Evolutionary conservation across 495 filamentous ascomycete species (phyloP), one percentile per base, ranked within the genome.

Genomic region (Usnea hakonensis): DNA sequence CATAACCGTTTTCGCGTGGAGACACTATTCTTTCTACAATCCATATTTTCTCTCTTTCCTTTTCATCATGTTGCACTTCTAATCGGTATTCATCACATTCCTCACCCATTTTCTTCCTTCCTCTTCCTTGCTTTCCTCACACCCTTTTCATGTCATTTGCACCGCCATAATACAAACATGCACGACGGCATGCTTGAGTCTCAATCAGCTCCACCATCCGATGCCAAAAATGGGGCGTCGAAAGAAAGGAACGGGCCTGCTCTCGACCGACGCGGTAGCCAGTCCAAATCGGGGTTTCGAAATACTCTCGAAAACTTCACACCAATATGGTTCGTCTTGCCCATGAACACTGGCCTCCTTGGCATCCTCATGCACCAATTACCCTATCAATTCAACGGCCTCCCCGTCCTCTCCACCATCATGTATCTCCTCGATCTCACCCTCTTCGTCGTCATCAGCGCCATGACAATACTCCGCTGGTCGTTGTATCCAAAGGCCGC

Each of bases 261-360:
- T n/a, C 19, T 23, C n/a, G 6, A 44, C n/a, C 5, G 41, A n/a
- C 41, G 9, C n/a, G n/a, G 41, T n/a, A 44, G 10, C n/a, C 41
- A 44, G n/a, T 7, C 2, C 8, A 44, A 44, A 9, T 35, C 53
- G 14, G 53, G 21, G 37, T 35, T 33, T 19, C 53, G 28, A 37
- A 55, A 55, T 8, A 36, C 21, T 10, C 32, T 35, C 53, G 32
- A 55, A 23, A 55, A 33, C 16, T 55, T 55, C 32, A 55, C 53
- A 16, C 53, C 53, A 55, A 13, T 13, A 37, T 55, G 53, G 53
- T 37, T 55, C 17, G 36, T 17, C 30, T 36, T 55, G 10, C 19
- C 32, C 19, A 55, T 55, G 53, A 55, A 55, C 30, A 55, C 53
- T 17, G 53, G 53, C 21, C n/a, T 37, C 23, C 53, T 55, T n/a